phyloP scores from a whole-genome alignment of 129 eudicot species.

The Flaveria robusta region DNA sequence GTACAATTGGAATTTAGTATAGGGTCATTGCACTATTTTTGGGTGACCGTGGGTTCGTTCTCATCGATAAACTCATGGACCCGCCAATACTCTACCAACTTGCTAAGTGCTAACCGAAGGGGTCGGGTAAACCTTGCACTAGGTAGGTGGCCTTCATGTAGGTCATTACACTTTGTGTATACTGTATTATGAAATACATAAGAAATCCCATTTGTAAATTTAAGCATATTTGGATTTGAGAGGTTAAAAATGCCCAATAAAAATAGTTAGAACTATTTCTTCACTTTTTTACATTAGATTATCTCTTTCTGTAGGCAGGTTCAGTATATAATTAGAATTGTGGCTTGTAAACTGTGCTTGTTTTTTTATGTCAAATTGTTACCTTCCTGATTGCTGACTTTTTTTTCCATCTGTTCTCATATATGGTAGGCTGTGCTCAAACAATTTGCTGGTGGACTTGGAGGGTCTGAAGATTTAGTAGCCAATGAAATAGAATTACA shows the following conservation, averaged over 20 bases:
- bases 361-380: slow-evolving; percentile 14
- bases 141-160: neutral
- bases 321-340: slow-evolving; percentile 6
- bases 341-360: slow-evolving; percentile 9
- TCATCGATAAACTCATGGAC: neutral
- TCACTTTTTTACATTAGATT: neutral
- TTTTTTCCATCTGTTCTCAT: slow-evolving; percentile 20
- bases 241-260: neutral
- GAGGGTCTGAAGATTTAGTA: slow-evolving; percentile 57
- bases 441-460: slow-evolving; percentile 77
- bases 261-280: slow-evolving; percentile 2
- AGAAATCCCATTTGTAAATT: neutral
- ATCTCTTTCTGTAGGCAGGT: neutral
- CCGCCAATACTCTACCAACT: neutral
- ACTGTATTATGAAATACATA: neutral
- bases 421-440: slow-evolving; percentile 73
- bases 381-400: neutral
- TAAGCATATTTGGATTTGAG: neutral
- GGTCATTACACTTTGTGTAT: neutral
- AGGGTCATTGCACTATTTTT: neutral
- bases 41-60: neutral
- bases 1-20: neutral
- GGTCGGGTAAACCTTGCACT: neutral
- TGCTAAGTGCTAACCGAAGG: no score
- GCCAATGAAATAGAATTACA: slow-evolving; percentile 68